Base-by-base conservation (phyloP, 176 grass and related monocot species). In the Poa annua region DNA sequence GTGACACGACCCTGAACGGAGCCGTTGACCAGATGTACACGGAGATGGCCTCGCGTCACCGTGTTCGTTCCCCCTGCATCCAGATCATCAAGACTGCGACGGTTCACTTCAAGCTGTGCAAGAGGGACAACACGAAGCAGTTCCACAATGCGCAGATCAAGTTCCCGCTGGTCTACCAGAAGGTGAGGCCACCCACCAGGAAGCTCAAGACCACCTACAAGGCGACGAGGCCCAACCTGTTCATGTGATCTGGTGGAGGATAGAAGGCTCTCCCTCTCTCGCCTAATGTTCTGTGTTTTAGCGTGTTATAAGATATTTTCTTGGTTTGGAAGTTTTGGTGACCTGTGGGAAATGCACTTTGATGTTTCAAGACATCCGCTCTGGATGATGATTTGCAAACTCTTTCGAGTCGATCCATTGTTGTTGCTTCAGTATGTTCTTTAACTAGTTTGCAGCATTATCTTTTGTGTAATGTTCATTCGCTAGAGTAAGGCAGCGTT, bases 81-180 rank as follows among this genome's bases (percentile, higher is more conserved):
- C 96, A 98, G 80, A 93, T 98, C 66, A 98, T 98, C 53, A 98
- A 95, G 79, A 99, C 96, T 0, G 91, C 93, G 0, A 96, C 89
- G 0, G 82, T 98, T 6, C 83, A 92, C n/a, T 88, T 91, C 79
- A 92, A 95, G 60, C 85, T 95, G 53, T 98, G 96, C 89, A 98
- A 98, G 89, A 91, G 96, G 77, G 96, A 98, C 80, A 95, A 86
- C 77, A 93, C 96, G 3, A 98, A 98, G 76, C 96, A 98, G 41
- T 95, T 98, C 75, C 96, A 98, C 86, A 92, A 93, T 26, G 62
- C 90, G 2, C 66, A 86, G 66, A 93, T 95, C 66, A 88, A 87
- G 85, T 98, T 98, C 77, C 90, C 92, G 3, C 83, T 98, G 0
- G 89, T 92, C 16, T 97, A 79, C 81, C 91, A 88, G 81, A 97